These are phyloP conservation scores for Boletus fagicola DNA, from an alignment of 768 basidiomycete genomes.

Conservation along the genomic window DNA sequence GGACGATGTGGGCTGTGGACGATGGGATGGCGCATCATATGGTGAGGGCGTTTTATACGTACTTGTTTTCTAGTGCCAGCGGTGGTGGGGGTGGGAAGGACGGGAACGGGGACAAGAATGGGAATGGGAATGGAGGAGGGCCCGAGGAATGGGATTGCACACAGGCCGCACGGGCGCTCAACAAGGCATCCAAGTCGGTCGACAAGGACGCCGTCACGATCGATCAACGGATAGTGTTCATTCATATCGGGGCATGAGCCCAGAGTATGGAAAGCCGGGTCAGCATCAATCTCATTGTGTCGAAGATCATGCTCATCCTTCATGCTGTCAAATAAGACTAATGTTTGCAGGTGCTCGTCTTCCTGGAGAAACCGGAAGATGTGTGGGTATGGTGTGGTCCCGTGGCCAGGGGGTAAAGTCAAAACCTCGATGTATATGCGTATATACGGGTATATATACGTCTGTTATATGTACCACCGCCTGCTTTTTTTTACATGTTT, in stretches of 20 bases:
- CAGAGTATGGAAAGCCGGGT: no score
- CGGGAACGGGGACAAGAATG: neutral
- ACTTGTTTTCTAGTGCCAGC: constrained; percentile 6
- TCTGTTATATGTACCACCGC: no score
- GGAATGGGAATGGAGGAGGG: neutral
- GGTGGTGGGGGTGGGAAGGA: neutral
- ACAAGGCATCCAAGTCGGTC: neutral
- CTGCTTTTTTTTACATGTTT: no score
- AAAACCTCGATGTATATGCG: no score
- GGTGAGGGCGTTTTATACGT: constrained; percentile 25
- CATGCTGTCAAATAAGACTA: no score
- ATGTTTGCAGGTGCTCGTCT: no score
- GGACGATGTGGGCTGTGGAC: constrained; percentile 36
- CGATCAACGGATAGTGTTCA: neutral
- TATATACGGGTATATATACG: no score
- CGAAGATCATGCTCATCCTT: no score
- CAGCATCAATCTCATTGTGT: no score
- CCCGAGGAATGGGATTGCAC: neutral
- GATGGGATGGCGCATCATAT: constrained; percentile 21
- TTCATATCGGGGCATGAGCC: neutral
- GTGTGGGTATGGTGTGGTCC: no score
- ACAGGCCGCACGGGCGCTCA: neutral
- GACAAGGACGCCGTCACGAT: neutral
- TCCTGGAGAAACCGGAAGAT: no score
- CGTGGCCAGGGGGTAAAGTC: no score